These are phyloP conservation scores for Tuber indicum DNA, from an alignment of 495 filamentous ascomycete species.

Conservation along the genomic window DNA sequence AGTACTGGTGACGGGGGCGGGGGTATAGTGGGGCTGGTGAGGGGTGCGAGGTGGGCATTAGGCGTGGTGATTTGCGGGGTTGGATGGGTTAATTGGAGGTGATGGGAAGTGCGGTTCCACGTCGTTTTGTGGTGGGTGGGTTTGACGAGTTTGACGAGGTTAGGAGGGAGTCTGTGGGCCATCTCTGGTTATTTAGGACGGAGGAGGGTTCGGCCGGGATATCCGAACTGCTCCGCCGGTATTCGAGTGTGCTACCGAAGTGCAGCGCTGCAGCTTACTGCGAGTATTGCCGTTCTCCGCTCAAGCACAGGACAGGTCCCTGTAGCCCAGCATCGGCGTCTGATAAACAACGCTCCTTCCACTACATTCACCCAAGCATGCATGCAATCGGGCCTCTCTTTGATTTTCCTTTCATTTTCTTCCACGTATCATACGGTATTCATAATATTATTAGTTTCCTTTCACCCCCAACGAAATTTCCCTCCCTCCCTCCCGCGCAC, in stretches of 20 bases:
- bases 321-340: background rate
- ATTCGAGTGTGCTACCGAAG: background rate
- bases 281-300: background rate
- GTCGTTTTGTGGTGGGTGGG: background rate
- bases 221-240: background rate
- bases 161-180: background rate
- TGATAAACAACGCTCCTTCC: background rate
- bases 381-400: background rate
- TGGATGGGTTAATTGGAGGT: background rate
- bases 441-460: background rate
- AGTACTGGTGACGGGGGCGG: background rate
- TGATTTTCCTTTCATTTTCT: background rate
- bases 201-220: background rate
- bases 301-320: background rate
- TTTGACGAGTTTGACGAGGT: background rate
- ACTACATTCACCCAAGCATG: background rate
- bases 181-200: background rate
- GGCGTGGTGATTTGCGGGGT: background rate
- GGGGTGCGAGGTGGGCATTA: background rate
- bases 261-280: background rate
- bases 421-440: background rate
- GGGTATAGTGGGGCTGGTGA: background rate
- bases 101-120: background rate
- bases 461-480: background rate
- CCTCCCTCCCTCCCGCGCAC: background rate